phyloP scores from a whole-genome alignment of 2,329 filamentous ascomycete genomes.

The Colletotrichum australisinense region DNA sequence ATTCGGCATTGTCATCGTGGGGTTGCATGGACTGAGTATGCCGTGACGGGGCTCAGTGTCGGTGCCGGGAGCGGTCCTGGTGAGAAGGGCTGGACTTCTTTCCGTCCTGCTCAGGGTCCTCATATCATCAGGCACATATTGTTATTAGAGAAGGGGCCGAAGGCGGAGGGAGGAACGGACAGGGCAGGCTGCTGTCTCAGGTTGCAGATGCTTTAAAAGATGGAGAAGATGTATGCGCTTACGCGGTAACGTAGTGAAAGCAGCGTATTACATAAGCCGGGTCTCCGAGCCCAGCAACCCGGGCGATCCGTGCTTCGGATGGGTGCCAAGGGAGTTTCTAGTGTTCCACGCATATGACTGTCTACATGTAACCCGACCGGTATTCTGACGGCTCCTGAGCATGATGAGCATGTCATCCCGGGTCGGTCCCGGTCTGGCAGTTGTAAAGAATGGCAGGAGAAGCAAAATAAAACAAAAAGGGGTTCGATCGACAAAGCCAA shows the following conservation, averaged over 20 bases:
- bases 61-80: not conserved
- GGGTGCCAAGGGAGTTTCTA: conserved; percentile 6
- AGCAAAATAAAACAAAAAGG: not conserved
- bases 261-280: conserved; percentile 17
- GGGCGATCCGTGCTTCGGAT: conserved; percentile 1
- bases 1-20: not conserved
- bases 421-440: conserved; percentile 14
- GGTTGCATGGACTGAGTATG: not conserved
- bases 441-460: not conserved
- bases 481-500: conserved; percentile 5
- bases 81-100: not conserved
- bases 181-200: conserved; percentile 24
- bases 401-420: conserved; percentile 14
- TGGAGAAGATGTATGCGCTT: not conserved
- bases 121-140: not conserved
- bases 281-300: not conserved
- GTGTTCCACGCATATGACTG: not conserved
- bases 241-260: not conserved
- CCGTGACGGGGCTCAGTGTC: not conserved
- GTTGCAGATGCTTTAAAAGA: conserved; percentile 16
- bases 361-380: not conserved
- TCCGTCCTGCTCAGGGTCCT: conserved; percentile 2
- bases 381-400: conserved; percentile 10
- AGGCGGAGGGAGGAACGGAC: not conserved
- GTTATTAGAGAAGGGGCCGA: not conserved